Conservation (phyloP, 768 basidiomycete genomes). For the Tubosaeta sp. region DNA sequence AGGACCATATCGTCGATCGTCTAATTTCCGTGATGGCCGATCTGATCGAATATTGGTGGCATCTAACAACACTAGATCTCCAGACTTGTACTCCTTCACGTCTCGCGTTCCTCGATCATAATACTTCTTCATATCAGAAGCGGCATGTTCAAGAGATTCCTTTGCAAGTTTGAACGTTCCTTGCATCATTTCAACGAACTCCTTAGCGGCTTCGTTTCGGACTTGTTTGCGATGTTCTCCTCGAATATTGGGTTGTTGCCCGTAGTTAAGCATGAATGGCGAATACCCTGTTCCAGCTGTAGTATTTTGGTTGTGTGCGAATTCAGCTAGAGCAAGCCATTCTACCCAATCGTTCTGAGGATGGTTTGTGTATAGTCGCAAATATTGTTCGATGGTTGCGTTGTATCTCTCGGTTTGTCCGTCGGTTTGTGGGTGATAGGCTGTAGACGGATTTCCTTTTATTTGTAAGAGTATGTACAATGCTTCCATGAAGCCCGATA, state of each 20-base stretch:
- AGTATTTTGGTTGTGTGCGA: neutral
- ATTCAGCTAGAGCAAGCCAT: neutral
- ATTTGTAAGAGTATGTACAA: constrained; percentile 31
- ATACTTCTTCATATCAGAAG: neutral
- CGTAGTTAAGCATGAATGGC: neutral
- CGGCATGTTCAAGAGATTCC: neutral
- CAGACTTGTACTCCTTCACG: neutral
- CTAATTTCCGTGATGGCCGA: neutral
- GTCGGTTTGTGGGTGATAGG: constrained; percentile 36
- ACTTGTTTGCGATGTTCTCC: no score
- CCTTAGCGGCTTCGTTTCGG: no score
- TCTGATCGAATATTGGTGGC: neutral
- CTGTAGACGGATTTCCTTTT: constrained; percentile 32
- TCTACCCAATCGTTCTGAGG: neutral
- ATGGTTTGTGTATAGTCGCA: neutral
- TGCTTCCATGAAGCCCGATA: constrained; percentile 22
- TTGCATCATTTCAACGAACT: neutral
- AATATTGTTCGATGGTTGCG: neutral
- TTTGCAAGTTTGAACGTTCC: no score
- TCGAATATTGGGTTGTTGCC: neutral
- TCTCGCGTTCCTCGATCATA: neutral
- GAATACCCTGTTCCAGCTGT: neutral
- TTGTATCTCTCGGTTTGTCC: neutral
- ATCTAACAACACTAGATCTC: neutral
- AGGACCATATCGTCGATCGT: neutral